These are phyloP conservation scores for Entomortierella beljakovae DNA, from an alignment of 192 early-diverging fungal genomes.

Conservation along the genomic window DNA sequence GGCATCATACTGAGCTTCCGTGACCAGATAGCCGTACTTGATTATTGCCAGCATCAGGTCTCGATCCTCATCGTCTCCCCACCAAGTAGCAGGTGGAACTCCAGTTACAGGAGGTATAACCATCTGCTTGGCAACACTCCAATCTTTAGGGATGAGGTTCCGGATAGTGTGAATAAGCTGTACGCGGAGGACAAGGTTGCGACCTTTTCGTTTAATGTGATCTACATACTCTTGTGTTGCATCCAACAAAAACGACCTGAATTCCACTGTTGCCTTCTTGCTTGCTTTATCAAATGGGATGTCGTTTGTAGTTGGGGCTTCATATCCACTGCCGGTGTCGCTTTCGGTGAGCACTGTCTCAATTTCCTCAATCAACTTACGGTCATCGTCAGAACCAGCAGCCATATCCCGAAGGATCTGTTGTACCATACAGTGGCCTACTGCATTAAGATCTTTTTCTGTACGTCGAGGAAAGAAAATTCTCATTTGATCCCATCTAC, in stretches of 20 bases:
- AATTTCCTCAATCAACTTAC: slow-evolving; percentile 72
- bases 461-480: slow-evolving; percentile 66
- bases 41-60: slow-evolving; percentile 83
- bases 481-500: slow-evolving; percentile 73
- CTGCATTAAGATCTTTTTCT: slow-evolving; percentile 68
- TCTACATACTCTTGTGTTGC: slow-evolving; percentile 81
- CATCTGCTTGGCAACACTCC: slow-evolving; percentile 67
- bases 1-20: slow-evolving; percentile 48
- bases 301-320: slow-evolving; percentile 55
- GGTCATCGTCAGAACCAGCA: slow-evolving; percentile 65
- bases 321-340: slow-evolving; percentile 57
- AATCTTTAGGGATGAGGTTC: slow-evolving; percentile 72
- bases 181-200: slow-evolving; percentile 78
- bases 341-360: slow-evolving; percentile 58
- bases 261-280: slow-evolving; percentile 73
- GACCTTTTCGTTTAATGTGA: slow-evolving; percentile 72
- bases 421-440: slow-evolving; percentile 62
- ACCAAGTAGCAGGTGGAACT: slow-evolving; percentile 68
- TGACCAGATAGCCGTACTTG: slow-evolving; percentile 76
- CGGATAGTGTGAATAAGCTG: slow-evolving; percentile 83
- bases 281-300: slow-evolving; percentile 74
- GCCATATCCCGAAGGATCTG: slow-evolving; percentile 63
- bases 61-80: slow-evolving; percentile 85
- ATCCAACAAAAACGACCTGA: slow-evolving; percentile 73
- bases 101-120: slow-evolving; percentile 72